These are phyloP conservation scores for Pichia occidentalis DNA, from an alignment of 805 yeast genomes.

Conservation along the genomic window DNA sequence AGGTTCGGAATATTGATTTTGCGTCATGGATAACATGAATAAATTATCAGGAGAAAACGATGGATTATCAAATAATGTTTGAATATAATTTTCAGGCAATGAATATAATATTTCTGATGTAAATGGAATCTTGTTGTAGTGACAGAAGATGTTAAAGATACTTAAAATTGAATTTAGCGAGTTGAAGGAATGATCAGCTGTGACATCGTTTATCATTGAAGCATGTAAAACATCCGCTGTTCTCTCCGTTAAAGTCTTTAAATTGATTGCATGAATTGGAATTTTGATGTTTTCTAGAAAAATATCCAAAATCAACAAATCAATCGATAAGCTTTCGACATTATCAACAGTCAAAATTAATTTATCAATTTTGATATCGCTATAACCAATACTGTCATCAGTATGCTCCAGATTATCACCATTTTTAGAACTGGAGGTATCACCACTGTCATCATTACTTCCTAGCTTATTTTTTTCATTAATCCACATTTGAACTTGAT, in stretches of 20 bases:
- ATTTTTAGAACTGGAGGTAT: conserved; percentile 3
- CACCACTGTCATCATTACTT: not conserved
- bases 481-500: conserved; percentile 34
- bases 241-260: conserved; percentile 57
- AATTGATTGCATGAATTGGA: conserved; percentile 44
- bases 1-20: conserved; percentile 17
- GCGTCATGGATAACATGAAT: conserved; percentile 21
- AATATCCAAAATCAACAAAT: conserved; percentile 26
- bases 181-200: conserved; percentile 19
- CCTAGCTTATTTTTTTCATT: conserved; percentile 14
- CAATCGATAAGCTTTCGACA: conserved; percentile 27
- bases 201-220: conserved; percentile 32
- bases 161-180: conserved; percentile 33
- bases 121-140: conserved; percentile 25
- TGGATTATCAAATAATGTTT: conserved; percentile 21
- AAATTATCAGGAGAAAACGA: conserved; percentile 19
- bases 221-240: conserved; percentile 67
- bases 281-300: conserved; percentile 21
- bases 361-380: conserved; percentile 18
- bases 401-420: conserved; percentile 23
- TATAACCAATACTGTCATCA: not conserved
- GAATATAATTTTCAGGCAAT: conserved; percentile 22
- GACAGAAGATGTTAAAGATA: conserved; percentile 29
- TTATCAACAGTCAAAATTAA: conserved; percentile 24
- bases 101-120: conserved; percentile 28